Conservation (phyloP, 345 rosid species). For the Eucalyptus erythrocorys region DNA sequence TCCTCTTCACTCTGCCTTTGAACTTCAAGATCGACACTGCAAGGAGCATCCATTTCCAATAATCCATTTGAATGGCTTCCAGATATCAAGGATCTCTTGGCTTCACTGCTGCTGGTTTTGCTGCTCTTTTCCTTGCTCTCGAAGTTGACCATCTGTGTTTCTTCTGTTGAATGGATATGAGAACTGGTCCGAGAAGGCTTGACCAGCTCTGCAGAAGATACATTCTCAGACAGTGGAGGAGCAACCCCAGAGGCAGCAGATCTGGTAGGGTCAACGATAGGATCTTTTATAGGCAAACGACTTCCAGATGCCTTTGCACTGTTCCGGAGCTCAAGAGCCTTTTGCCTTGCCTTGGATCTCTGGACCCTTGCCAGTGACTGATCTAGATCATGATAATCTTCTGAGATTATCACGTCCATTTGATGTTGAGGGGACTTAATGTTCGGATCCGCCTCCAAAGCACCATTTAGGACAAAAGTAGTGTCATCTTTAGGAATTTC, state of each 20-base stretch:
- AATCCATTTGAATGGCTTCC: neutral
- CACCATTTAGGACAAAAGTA: conserved; percentile 9
- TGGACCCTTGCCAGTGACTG: conserved; percentile 48
- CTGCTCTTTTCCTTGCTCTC: neutral
- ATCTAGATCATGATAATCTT: conserved; percentile 13
- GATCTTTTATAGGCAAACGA: neutral
- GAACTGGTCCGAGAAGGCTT: conserved; percentile 8
- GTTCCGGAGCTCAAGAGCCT: conserved; percentile 28
- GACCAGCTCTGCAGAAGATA: conserved; percentile 9
- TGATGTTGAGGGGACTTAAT: conserved; percentile 30
- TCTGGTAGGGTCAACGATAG: neutral
- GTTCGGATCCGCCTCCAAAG: conserved; percentile 14
- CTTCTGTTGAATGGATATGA: neutral
- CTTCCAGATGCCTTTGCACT: conserved; percentile 41
- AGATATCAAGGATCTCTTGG: neutral
- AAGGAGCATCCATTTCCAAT: neutral
- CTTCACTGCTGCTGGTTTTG: neutral
- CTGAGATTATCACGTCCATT: conserved; percentile 14
- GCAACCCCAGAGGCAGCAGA: neutral
- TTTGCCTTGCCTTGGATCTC: conserved; percentile 72
- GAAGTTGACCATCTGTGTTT: neutral
- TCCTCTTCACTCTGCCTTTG: conserved; percentile 10
- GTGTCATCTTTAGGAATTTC: neutral
- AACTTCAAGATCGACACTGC: neutral
- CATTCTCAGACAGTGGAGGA: conserved; percentile 15